Evolutionary conservation across 2,329 filamentous ascomycete genomes (phyloP), one percentile per base, ranked within the genome.

Genomic region (Remersonia thermophila): DNA sequence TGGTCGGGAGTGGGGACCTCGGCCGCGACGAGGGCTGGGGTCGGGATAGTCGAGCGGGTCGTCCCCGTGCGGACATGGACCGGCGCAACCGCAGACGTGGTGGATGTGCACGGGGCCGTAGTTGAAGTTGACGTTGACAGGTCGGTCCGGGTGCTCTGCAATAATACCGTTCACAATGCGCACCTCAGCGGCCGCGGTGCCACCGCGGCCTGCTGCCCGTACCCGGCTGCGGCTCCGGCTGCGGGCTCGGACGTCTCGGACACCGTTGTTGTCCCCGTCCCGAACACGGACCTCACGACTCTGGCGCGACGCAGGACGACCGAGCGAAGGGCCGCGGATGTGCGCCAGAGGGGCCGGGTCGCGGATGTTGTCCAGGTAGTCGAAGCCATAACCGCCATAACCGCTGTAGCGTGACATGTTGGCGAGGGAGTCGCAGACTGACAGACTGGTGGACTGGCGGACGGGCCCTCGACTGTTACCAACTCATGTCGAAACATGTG

Each of bases 91-190:
- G 17, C 35, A 36, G 10, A 26, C 16, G 8, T 37, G 40, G 34
- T 37, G 30, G 40, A 37, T 27, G 20, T 39, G 25, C 30, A 44
- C 34, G 25, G 33, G 35, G 12, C 38, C 40, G 25, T 42, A 43
- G 36, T 46, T 45, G 33, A 47, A 38, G 20, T 45, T 35, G 16
- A 45, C 25, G 32, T 37, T 40, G 17, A 47, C 13, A 13, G 44
- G 44, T 11, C 30, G 34, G 17, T 42, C 38, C 0, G 43, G 43
- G 11, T 37, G 29, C 11, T 36, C 27, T 1, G 35, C 27, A n/a
- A 43, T 35, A 30, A 27, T 30, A 34, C 20, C 36, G 27, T 27
- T 31, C 12, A 33, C 33, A 20, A 41, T 10, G 29, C 30, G 39
- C 15, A 27, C 27, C 23, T 40, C 38, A n/a, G n/a, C n/a, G n/a